Evolutionary conservation across 805 yeast species (phyloP).

Genomic region (Monosporozyma yasuniensis): DNA sequence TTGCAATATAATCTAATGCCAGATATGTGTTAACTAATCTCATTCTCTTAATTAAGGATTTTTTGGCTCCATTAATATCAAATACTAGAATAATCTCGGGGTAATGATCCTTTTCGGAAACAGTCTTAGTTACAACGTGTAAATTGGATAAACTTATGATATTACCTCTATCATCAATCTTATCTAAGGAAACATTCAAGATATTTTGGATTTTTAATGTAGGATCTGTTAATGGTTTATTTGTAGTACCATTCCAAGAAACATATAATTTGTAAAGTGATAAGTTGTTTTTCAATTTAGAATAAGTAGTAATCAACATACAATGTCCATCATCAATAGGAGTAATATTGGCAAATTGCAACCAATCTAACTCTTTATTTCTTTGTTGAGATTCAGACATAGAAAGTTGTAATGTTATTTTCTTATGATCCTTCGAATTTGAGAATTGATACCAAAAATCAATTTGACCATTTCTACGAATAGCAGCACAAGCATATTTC

Average conservation of each 20-base stretch:
- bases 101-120: constrained; percentile 20
- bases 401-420: constrained; percentile 25
- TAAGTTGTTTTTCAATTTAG: constrained; percentile 18
- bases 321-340: constrained; percentile 28
- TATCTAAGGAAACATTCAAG: constrained; percentile 17
- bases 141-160: constrained; percentile 17
- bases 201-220: constrained; percentile 21
- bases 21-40: constrained; percentile 16
- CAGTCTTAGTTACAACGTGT: constrained; percentile 22
- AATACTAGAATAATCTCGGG: constrained; percentile 26
- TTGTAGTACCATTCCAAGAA: constrained; percentile 25
- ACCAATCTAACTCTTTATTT: constrained; percentile 25
- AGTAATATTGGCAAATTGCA: constrained; percentile 26
- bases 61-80: constrained; percentile 15
- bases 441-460: constrained; percentile 34
- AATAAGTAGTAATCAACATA: constrained; percentile 24
- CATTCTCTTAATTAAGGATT: constrained; percentile 22
- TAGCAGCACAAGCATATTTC: constrained; percentile 30
- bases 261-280: constrained; percentile 25
- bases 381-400: constrained; percentile 14
- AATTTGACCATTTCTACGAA: constrained; percentile 29
- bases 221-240: constrained; percentile 26
- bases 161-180: constrained; percentile 17
- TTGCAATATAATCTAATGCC: constrained; percentile 16
- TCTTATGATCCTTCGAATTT: constrained; percentile 31